A percentile compares a stretch with the other conserved stretches of the same genome.
phyloP scores from a whole-genome alignment of 495 filamentous ascomycete species.

The Cercophora scortea region DNA sequence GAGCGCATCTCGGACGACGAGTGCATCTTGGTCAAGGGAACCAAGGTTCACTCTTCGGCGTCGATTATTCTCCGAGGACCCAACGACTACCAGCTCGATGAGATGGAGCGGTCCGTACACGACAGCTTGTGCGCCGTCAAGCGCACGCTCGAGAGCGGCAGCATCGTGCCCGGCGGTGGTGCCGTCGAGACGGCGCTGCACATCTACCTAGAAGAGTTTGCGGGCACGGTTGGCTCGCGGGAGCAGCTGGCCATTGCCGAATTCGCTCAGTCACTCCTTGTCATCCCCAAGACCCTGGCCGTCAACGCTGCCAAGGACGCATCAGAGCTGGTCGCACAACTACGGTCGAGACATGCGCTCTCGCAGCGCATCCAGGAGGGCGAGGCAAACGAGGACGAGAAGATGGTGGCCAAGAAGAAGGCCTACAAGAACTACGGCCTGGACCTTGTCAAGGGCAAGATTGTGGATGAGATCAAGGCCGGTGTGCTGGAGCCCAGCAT shows the following conservation, averaged over 20 bases:
- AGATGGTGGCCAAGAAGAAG: slow-evolving; percentile 83
- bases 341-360: slow-evolving; percentile 88
- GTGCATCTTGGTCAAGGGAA: slow-evolving; percentile 94
- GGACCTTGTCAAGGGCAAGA: slow-evolving; percentile 82
- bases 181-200: slow-evolving; percentile 98
- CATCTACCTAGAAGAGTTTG: slow-evolving; percentile 99
- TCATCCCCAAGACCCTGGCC: slow-evolving; percentile 93
- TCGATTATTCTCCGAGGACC: slow-evolving; percentile 94
- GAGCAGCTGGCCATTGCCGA: slow-evolving; percentile 98
- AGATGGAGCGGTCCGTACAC: slow-evolving; percentile 98
- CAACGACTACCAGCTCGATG: slow-evolving; percentile 95
- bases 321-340: slow-evolving; percentile 88
- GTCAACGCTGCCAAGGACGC: slow-evolving; percentile 96
- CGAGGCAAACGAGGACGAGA: slow-evolving; percentile 76
- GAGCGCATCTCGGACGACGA: slow-evolving; percentile 98
- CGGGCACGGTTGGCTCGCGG: slow-evolving; percentile 93
- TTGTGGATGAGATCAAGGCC: slow-evolving; percentile 87
- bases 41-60: slow-evolving; percentile 84
- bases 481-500: slow-evolving; percentile 95
- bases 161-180: slow-evolving; percentile 92
- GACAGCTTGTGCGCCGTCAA: slow-evolving; percentile 96
- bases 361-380: slow-evolving; percentile 83
- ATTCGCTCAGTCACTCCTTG: slow-evolving; percentile 88
- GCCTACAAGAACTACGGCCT: slow-evolving; percentile 97
- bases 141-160: slow-evolving; percentile 92